Base-by-base conservation (phyloP, 2,329 filamentous ascomycete genomes). In the Trichoderma cornu-damae region DNA sequence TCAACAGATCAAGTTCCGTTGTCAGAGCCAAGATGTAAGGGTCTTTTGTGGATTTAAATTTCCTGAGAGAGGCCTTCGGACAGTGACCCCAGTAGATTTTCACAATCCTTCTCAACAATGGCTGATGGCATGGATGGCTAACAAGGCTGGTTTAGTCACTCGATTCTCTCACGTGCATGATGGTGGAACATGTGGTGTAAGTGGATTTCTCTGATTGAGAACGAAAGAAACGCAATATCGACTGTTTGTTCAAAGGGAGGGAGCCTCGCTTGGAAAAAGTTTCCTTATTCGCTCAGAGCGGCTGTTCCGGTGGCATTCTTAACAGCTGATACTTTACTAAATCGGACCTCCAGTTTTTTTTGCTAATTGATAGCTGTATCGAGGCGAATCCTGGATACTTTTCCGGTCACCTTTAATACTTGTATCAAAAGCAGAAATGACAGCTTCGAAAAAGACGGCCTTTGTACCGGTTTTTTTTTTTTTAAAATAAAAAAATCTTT, bases 381-480 rank as follows among this genome's bases (percentile, higher is more conserved):
- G 68, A 73, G 26, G 81, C 84, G 5, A 74, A 74, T 12, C 80
- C 83, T 2, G 84, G 84, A 5, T 86, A 86, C 66, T 87, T 87
- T 65, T 72, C 76, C n/a, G 2, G 69, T 87, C 5, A 75, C 75
- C 24, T 72, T 87, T 38, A 73, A 77, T 51, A 84, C 79, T 48
- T 77, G 77, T 2, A 77, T 87, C 38, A 70, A 70, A n/a, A 14
- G 79, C 80, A 1, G 83, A 87, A 67, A 86, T 87, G 77, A 84
- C 83, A 0, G 75, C 78, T 1, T 77, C 82, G 0, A 77, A 82
- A 61, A 82, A 80, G 61, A 78, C 82, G 4, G 80, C 81, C 3
- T n/a, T 72, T 87, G 4, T 87, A 85, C 62, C 75, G 79, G 12
- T 87, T 87, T 66, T n/a, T n/a, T n/a, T n/a, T n/a, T n/a, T n/a